A percentile compares a stretch with the other conserved stretches of the same genome.
phyloP scores from a whole-genome alignment of 2,329 filamentous ascomycete species.

The Fusarium brachygibbosum region DNA sequence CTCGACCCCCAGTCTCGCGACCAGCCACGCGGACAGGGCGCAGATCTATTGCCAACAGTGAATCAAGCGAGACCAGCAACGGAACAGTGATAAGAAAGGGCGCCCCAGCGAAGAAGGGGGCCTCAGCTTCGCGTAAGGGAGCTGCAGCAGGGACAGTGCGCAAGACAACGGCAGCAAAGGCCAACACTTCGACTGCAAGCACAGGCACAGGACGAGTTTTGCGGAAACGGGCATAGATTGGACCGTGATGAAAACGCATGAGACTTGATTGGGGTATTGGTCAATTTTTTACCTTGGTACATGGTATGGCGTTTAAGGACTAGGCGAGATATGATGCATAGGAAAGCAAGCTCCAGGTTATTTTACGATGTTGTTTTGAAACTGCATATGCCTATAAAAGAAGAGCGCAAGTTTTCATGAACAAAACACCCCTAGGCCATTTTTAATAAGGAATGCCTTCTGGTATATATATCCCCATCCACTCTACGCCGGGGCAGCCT shows the following conservation, averaged over 20 bases:
- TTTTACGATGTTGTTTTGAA: conserved; percentile 26
- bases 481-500: conserved; percentile 48
- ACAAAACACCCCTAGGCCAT: conserved; percentile 29
- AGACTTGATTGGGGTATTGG: conserved; percentile 7
- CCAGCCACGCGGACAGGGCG: conserved; percentile 63
- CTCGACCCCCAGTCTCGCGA: conserved; percentile 54
- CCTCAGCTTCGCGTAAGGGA: conserved; percentile 67
- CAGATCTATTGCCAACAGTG: conserved; percentile 71
- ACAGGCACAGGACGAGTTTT: conserved; percentile 66
- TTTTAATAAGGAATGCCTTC: conserved; percentile 41
- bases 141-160: conserved; percentile 64
- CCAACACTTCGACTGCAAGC: conserved; percentile 54
- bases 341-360: conserved; percentile 28
- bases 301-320: conserved; percentile 41
- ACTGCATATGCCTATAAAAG: conserved; percentile 31
- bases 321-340: conserved; percentile 27
- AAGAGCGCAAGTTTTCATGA: conserved; percentile 39
- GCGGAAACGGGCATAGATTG: conserved; percentile 63
- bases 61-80: conserved; percentile 73
- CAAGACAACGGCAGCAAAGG: conserved; percentile 53
- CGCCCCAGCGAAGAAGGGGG: conserved; percentile 63
- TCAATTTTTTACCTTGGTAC: conserved; percentile 18
- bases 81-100: conserved; percentile 74
- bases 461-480: conserved; percentile 19
- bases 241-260: conserved; percentile 20